Percentiles rank a stretch among this genome's conserved stretches.
Conservation (phyloP, 768 basidiomycete genomes). For the Tricholoma sp. region DNA sequence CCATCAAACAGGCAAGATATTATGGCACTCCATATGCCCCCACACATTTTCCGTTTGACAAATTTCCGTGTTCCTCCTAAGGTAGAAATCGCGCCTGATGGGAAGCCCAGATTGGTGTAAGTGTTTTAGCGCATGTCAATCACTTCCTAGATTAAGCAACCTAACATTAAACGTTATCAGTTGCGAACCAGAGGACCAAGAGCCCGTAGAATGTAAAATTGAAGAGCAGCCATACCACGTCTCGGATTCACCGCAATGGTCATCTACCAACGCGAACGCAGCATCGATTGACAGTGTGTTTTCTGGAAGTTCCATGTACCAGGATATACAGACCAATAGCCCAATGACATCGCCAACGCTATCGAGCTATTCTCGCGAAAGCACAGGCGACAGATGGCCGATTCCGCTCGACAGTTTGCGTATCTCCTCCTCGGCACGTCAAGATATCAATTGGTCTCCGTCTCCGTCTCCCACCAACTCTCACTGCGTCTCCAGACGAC, state of each 20-base stretch:
- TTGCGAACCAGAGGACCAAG: conserved; percentile 34
- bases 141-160: background rate
- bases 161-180: conserved; percentile 1
- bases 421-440: conserved; percentile 20
- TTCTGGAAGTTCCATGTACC: conserved; percentile 23
- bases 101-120: conserved; percentile 61
- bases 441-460: conserved; percentile 19
- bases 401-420: conserved; percentile 23
- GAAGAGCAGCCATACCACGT: conserved; percentile 42
- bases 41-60: conserved; percentile 71
- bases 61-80: conserved; percentile 84
- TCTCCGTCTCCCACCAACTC: conserved; percentile 22
- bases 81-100: conserved; percentile 68
- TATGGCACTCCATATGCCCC: conserved; percentile 65
- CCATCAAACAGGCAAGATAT: conserved; percentile 71
- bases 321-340: conserved; percentile 19
- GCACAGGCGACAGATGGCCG: conserved; percentile 26
- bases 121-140: conserved; percentile 17
- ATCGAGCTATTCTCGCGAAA: conserved; percentile 21
- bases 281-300: conserved; percentile 31
- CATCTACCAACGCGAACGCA: conserved; percentile 22
- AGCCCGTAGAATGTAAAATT: conserved; percentile 41
- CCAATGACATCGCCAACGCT: background rate
- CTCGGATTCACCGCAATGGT: conserved; percentile 34
- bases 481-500: conserved; percentile 23